These are phyloP conservation scores for Cladosporium sp. DNA, from an alignment of 2,329 filamentous ascomycete species.

Conservation along the genomic window DNA sequence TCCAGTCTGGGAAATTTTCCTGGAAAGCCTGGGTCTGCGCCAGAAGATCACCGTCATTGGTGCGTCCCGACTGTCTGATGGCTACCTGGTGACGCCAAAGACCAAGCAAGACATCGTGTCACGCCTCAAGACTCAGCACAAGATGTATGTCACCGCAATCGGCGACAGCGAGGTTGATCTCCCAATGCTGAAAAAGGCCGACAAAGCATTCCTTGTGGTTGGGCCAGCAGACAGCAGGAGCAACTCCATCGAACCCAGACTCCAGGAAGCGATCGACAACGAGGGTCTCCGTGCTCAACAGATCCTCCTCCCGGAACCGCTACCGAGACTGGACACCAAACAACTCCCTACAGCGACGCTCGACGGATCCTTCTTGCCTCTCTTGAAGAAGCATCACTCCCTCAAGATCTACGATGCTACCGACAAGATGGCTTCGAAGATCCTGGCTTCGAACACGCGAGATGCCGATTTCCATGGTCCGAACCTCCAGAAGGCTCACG, in stretches of 20 bases:
- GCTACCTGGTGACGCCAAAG: conserved; percentile 47
- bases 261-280: conserved; percentile 41
- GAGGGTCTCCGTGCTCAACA: conserved; percentile 44
- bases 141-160: conserved; percentile 50
- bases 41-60: conserved; percentile 50
- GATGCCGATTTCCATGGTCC: conserved; percentile 46
- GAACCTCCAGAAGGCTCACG: conserved; percentile 47
- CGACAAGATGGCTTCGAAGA: conserved; percentile 40
- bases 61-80: conserved; percentile 45
- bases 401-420: conserved; percentile 39
- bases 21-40: conserved; percentile 42
- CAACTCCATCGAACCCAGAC: conserved; percentile 48
- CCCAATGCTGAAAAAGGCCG: conserved; percentile 51
- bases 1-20: conserved; percentile 52
- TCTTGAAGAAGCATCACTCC: neutral
- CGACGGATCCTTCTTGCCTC: neutral
- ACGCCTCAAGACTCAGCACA: conserved; percentile 33
- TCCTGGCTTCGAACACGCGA: conserved; percentile 53
- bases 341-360: neutral
- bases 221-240: conserved; percentile 46
- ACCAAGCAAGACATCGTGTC: conserved; percentile 49
- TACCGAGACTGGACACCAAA: conserved; percentile 40
- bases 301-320: conserved; percentile 35
- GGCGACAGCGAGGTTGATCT: conserved; percentile 59
- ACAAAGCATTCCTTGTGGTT: conserved; percentile 55